These are phyloP conservation scores for Medicago lupulina DNA, from an alignment of 306 rosid species.

Conservation along the genomic window DNA sequence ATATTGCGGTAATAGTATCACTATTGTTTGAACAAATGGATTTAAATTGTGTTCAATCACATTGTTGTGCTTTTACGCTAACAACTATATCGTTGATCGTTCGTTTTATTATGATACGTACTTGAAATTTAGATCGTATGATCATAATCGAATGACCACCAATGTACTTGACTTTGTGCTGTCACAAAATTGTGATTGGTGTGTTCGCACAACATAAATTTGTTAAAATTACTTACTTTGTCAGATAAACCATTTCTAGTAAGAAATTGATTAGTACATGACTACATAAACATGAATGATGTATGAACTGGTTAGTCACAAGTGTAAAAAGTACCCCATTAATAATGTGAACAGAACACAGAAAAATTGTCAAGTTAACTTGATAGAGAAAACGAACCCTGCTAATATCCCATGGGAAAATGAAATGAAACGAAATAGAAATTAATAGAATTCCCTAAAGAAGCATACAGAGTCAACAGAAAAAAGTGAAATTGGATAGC, in stretches of 20 bases:
- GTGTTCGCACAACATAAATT: not conserved
- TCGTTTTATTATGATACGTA: not conserved
- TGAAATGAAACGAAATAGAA: conserved; percentile 41
- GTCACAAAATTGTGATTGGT: not conserved
- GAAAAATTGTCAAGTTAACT: not conserved
- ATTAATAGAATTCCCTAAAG: conserved; percentile 42
- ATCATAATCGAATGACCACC: not conserved
- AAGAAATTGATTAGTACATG: conserved; percentile 33
- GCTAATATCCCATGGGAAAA: not conserved
- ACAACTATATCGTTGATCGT: too few species aligned
- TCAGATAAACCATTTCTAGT: conserved; percentile 2
- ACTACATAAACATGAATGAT: conserved; percentile 6
- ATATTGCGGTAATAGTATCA: too few species aligned
- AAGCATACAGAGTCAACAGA: conserved; percentile 52
- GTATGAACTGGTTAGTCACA: conserved; percentile 19
- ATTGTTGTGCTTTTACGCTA: not conserved
- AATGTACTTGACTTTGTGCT: not conserved
- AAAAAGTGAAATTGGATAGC: conserved; percentile 60
- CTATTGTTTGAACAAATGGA: too few species aligned
- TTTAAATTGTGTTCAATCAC: not conserved
- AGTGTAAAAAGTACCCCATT: conserved; percentile 9
- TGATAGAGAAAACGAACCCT: conserved; percentile 4
- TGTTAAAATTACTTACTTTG: conserved; percentile 11
- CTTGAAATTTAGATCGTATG: too few species aligned
- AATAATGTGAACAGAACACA: not conserved